Conservation (phyloP, 192 early-diverging fungal species). For the Rhizophagus clarus region DNA sequence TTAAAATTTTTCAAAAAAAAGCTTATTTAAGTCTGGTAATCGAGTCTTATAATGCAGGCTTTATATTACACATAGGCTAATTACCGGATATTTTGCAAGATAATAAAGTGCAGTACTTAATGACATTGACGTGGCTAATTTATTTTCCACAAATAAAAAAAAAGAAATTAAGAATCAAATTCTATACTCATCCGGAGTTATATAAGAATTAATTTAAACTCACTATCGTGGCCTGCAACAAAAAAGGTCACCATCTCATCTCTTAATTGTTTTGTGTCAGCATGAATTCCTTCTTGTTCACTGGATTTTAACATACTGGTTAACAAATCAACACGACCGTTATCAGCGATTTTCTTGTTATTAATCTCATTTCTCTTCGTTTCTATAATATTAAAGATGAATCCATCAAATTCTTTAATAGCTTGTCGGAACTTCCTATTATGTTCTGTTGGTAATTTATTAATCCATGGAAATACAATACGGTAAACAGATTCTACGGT, state of each 20-base stretch:
- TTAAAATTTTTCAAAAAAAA: not conserved
- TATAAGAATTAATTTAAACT: not conserved
- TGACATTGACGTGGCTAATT: not conserved
- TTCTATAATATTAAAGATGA: not conserved
- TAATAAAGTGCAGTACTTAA: not conserved
- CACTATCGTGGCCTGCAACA: slow-evolving; percentile 1
- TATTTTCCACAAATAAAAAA: no score
- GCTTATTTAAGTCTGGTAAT: no score
- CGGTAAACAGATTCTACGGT: not conserved
- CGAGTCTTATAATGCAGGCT: not conserved
- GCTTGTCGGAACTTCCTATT: not conserved
- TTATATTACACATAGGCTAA: no score
- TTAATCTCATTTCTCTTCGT: not conserved
- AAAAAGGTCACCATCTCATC: not conserved
- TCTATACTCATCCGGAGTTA: not conserved
- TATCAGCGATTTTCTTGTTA: not conserved
- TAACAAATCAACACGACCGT: not conserved
- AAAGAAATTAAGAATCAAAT: no score
- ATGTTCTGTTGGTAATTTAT: not conserved
- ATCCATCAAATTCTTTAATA: slow-evolving; percentile 1
- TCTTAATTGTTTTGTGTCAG: not conserved
- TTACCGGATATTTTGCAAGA: not conserved
- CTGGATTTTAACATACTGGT: not conserved
- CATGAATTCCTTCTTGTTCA: not conserved
- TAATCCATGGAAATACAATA: not conserved